Evolutionary conservation across 2,329 filamentous ascomycete species (phyloP), one percentile per base, ranked within the genome.

Genomic region (Trichoderma koningiopsis): DNA sequence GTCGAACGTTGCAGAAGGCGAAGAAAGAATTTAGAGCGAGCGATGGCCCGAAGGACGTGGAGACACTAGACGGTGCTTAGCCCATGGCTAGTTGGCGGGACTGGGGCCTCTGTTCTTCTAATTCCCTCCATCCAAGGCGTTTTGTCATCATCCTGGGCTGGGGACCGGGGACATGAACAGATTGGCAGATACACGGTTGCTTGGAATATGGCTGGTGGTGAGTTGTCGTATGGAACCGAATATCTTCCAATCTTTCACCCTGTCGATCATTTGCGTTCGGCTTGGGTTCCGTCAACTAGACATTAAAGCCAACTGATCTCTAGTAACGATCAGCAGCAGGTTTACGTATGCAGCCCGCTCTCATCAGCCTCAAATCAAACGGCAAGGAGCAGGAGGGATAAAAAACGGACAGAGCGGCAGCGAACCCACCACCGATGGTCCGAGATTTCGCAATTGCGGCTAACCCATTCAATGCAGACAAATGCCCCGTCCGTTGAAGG

Each of bases 361-460:
- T n/a, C n/a, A 10, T 49, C 13, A 35, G 29, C 27, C 24, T 33
- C 59, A 27, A 6, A 19, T 19, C 5, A 40, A 40, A 40, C 35
- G 13, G 35, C 13, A 4, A 11, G 22, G n/a, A 31, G 37, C n/a
- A 24, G n/a, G 10, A 40, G 22, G 33, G 37, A 16, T 27, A 24
- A 33, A n/a, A 16, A 33, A 31, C 47, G 3, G n/a, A 49, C 8
- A 49, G 10, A 33, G 33, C 27, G 19, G 37, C 53, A 70, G 55
- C 66, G 69, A 69, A 56, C 62, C 63, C 68, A 69, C 69, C 66
- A 43, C 69, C 69, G 69, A 70, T 69, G 69, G 66, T 29, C 69
- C 69, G 69, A 70, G 68, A 70, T 70, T 70, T 70, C 69, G 69
- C 69, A 68, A 70, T 70, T 49, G 66, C 53, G 43, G 55, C 69